phyloP scores from a whole-genome alignment of 2,329 filamentous ascomycete genomes.

The Penicillium vulpinum region DNA sequence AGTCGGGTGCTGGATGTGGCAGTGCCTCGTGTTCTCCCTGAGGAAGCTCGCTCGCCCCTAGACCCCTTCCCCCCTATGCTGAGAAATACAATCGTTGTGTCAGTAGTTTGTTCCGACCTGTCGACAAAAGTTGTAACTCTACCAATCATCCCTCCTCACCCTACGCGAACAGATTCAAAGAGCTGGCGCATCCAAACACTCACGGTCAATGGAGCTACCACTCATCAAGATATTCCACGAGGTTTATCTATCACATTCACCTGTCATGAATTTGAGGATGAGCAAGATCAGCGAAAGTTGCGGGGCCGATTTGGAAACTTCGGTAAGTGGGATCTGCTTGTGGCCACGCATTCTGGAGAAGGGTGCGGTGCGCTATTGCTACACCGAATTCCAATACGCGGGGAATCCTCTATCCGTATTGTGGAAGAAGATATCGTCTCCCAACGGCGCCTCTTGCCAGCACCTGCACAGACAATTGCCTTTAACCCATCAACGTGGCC shows the following conservation, averaged over 20 bases:
- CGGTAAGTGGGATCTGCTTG: constrained; percentile 46
- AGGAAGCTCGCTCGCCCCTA: constrained; percentile 38
- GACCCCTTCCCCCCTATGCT: constrained; percentile 51
- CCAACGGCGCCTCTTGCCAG: constrained; percentile 50
- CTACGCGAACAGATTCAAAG: constrained; percentile 36
- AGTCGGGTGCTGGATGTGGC: constrained; percentile 56
- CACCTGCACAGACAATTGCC: constrained; percentile 51
- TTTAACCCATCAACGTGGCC: constrained; percentile 58
- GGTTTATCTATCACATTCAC: constrained; percentile 58
- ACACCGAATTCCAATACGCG: constrained; percentile 43
- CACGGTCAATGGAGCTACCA: constrained; percentile 48
- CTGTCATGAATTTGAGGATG: constrained; percentile 36
- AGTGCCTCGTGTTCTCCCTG: constrained; percentile 47
- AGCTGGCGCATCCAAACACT: constrained; percentile 50
- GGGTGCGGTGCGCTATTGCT: constrained; percentile 47
- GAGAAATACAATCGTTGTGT: constrained; percentile 53
- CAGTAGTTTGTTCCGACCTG: constrained; percentile 57
- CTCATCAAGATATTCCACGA: constrained; percentile 53
- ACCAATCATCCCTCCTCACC: constrained; percentile 55
- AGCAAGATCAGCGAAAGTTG: constrained; percentile 32
- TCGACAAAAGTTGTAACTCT: constrained; percentile 57
- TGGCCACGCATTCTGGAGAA: constrained; percentile 49
- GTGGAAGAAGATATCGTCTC: constrained; percentile 43
- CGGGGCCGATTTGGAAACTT: constrained; percentile 28
- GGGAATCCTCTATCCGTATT: constrained; percentile 29